A percentile compares a stretch with the other conserved stretches of the same genome.
Conservation (phyloP, 208 protist species). For the Leishmania tropica region DNA sequence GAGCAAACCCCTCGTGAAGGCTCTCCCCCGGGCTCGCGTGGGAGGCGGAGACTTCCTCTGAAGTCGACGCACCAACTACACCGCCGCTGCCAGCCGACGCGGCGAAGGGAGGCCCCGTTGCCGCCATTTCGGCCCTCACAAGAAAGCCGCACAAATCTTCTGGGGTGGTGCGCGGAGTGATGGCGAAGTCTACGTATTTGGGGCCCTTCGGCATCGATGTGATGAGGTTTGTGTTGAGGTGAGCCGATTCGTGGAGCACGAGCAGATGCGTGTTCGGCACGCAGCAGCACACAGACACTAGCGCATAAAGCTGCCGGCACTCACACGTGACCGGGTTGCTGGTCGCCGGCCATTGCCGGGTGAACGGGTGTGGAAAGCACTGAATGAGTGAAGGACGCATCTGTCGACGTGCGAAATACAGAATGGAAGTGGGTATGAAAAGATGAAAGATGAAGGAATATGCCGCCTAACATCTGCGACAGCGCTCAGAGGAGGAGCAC, state of each 20-base stretch:
- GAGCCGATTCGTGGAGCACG: conserved; percentile 67
- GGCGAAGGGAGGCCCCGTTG: conserved; percentile 1
- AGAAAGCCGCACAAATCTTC: conserved; percentile 76
- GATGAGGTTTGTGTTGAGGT: conserved; percentile 51
- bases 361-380: conserved; percentile 85
- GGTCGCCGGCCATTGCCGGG: conserved; percentile 77
- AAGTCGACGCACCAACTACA: neutral
- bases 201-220: conserved; percentile 82
- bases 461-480: neutral
- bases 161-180: conserved; percentile 60
- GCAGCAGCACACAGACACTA: conserved; percentile 86
- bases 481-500: neutral
- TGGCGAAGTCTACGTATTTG: conserved; percentile 78
- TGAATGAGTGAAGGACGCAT: conserved; percentile 68
- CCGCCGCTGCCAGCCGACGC: conserved; percentile 14
- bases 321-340: conserved; percentile 78
- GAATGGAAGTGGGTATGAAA: neutral
- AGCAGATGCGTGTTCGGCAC: conserved; percentile 79
- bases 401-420: neutral
- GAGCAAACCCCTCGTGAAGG: conserved; percentile 4
- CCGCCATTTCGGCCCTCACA: conserved; percentile 53
- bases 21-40: neutral
- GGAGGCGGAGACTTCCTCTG: conserved; percentile 14
- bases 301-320: conserved; percentile 83
- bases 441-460: neutral